Evolutionary conservation across 352 stramenopile species (phyloP), one percentile per base, ranked within the genome.

Genomic region (Saprolegnia diclina): DNA sequence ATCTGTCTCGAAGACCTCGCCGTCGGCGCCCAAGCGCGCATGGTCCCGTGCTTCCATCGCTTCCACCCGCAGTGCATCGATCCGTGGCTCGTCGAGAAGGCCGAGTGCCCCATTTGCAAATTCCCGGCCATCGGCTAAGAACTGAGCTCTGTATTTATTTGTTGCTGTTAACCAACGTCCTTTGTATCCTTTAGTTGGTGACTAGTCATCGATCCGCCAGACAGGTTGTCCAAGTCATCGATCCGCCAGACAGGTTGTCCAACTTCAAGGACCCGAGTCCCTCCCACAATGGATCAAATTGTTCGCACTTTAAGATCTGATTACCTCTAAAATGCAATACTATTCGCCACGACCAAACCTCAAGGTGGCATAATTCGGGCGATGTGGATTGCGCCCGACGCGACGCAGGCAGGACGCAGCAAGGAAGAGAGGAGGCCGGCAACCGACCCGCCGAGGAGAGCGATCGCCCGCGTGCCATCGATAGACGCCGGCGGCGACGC

Each of bases 51-150:
- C 62, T 92, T 94, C 73, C 84, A 91, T 54, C 82, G 80, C 64
- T 94, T 92, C 65, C 84, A 92, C 46, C 79, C 79, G 0, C 44
- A 67, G 13, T 91, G 84, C 75, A 91, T 94, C 71, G 86, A 92
- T 38, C 76, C 75, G 38, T 94, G 86, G 83, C 84, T 94, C 9
- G 75, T 79, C 38, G 73, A 77, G 46, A 90, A 91, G 64, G 81
- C 80, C 11, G 73, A 77, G 45, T 94, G 86, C 70, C 84, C 86
- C 3, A 80, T 91, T 62, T 94, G 86, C 77, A 91, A 94, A 69
- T 88, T 87, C 65, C 77, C 85, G 3, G 80, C 81, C 52, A 77
- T 91, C 53, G 77, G 73, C 16, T 88, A 64, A 83, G 13, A 5
- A 4, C 7, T 59, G 11, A 4, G 11, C 35, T 16, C 11, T 40